Conservation (phyloP, 2,329 filamentous ascomycete species). For the Fusarium kyushuense region DNA sequence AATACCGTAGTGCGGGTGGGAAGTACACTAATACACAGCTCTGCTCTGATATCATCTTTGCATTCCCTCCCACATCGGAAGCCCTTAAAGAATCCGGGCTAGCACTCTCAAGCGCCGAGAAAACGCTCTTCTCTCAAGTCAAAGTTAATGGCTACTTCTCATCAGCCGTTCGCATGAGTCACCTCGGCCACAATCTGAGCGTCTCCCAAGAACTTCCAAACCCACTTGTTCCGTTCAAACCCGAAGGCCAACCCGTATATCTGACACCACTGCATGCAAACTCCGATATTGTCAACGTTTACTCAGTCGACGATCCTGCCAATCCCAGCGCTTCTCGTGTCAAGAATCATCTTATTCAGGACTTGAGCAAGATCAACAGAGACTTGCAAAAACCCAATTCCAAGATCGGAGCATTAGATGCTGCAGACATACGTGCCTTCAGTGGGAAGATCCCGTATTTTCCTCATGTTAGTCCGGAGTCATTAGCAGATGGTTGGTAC, state of each 20-base stretch:
- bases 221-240: not conserved
- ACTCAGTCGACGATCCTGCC: not conserved
- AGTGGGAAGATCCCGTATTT: not conserved
- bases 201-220: not conserved
- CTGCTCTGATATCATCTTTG: not conserved
- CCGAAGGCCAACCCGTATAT: constrained; percentile 1
- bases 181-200: not conserved
- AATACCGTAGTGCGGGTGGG: not conserved
- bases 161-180: not conserved
- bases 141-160: constrained; percentile 2
- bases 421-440: not conserved
- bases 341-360: not conserved
- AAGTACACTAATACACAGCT: not conserved
- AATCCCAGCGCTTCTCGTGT: not conserved
- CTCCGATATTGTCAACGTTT: not conserved
- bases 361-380: constrained; percentile 3
- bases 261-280: not conserved
- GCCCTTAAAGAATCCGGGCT: not conserved
- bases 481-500: not conserved
- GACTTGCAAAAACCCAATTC: not conserved
- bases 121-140: not conserved
- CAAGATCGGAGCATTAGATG: not conserved
- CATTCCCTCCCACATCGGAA: not conserved
- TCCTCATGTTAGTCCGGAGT: not conserved
- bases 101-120: not conserved